A percentile compares a stretch with the other conserved stretches of the same genome.
Conservation (phyloP, 441 rosid species). For the Dalechampia spathulata region DNA sequence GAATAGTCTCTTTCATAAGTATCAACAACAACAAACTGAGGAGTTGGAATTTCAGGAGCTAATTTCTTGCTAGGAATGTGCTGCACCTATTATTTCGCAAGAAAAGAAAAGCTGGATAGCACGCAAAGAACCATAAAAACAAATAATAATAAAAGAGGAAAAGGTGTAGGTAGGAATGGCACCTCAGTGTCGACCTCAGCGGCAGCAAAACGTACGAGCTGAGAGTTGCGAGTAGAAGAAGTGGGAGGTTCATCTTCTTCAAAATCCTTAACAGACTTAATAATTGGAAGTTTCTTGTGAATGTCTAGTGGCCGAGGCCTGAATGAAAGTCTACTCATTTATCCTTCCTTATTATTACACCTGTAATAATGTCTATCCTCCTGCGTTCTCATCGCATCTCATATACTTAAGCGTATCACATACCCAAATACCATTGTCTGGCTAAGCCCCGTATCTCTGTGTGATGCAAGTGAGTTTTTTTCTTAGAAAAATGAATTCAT, state of each 20-base stretch:
- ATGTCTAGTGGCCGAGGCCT: constrained; percentile 90
- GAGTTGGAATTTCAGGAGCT: constrained; percentile 86
- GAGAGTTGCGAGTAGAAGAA: constrained; percentile 54
- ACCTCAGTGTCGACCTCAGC: constrained; percentile 55
- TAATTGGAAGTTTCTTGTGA: constrained; percentile 87
- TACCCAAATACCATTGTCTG: neutral
- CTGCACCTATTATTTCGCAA: constrained; percentile 48
- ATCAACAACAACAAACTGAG: constrained; percentile 82
- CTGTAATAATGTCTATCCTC: neutral
- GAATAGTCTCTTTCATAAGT: constrained; percentile 91
- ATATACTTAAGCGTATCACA: too few relatives aligned
- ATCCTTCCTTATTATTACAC: neutral
- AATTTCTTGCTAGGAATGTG: constrained; percentile 60
- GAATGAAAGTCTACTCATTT: constrained; percentile 83
- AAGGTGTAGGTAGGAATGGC: neutral
- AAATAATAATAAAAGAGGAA: too few relatives aligned
- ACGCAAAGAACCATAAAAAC: neutral
- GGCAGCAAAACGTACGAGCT: constrained; percentile 52
- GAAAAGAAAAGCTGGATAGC: neutral
- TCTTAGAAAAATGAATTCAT: too few relatives aligned
- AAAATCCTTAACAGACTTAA: constrained; percentile 79
- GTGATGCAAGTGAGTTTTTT: too few relatives aligned
- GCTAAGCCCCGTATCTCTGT: neutral
- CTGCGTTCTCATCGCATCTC: neutral
- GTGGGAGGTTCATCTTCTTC: constrained; percentile 83